Conservation (phyloP, 2,329 filamentous ascomycete species). For the Aureobasidium sp. region DNA sequence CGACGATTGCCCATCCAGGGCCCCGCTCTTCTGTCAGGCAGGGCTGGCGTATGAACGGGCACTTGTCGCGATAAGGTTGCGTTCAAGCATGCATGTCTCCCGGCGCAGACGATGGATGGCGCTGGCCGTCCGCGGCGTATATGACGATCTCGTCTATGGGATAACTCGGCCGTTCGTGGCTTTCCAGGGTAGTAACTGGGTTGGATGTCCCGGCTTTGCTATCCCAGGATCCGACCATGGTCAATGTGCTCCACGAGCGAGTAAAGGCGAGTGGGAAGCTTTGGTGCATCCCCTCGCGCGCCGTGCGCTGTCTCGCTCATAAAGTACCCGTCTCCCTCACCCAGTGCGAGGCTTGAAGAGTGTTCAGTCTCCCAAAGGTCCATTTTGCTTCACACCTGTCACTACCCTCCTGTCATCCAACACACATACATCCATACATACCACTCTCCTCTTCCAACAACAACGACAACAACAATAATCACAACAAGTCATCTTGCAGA, state of each 20-base stretch:
- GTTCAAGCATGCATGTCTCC: constrained; percentile 12
- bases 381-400: background rate
- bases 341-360: background rate
- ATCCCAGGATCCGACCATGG: background rate
- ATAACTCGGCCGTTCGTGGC: constrained; percentile 7
- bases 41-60: constrained; percentile 7
- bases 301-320: constrained; percentile 1
- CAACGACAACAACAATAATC: background rate
- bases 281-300: constrained; percentile 9
- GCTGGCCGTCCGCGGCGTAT: constrained; percentile 6
- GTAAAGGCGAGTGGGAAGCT: constrained; percentile 4
- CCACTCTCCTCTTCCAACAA: background rate
- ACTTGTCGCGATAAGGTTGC: constrained; percentile 12
- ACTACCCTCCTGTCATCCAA: background rate
- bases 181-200: constrained; percentile 6
- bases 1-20: constrained; percentile 6
- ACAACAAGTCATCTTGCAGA: background rate
- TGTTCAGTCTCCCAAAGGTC: background rate
- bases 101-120: constrained; percentile 4
- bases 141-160: constrained; percentile 6
- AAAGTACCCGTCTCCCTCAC: constrained; percentile 4
- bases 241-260: constrained; percentile 8
- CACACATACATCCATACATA: background rate
- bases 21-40: constrained; percentile 8
- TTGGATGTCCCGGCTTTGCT: constrained; percentile 5